Base-by-base conservation (phyloP, 2,329 filamentous ascomycete genomes). In the Fusarium torulosum region DNA sequence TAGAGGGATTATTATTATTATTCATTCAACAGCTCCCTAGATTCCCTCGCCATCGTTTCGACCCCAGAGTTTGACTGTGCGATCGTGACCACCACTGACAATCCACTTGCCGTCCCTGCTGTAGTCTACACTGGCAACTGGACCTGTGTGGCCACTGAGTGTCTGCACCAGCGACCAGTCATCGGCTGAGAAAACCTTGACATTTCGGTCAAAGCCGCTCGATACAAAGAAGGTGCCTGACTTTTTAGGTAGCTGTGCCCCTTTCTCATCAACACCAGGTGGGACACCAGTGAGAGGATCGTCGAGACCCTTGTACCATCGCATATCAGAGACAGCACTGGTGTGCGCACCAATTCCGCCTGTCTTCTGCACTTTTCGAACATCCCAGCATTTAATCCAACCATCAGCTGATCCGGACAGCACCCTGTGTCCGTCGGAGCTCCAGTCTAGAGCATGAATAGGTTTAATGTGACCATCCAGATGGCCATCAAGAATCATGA, bases 321-420 rank as follows among this genome's bases (percentile, higher is more conserved):
- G 86, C 66, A 99, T 81, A 77, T 99, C 96, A 2, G 94, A 96
- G 9, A 99, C 94, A 33, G 96, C 91, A 67, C 93, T 95, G 49
- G 88, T 91, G 78, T 99, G 96, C 8, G 96, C 95, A 47, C 95
- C 96, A 45, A 99, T 91, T 19, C 91, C 92, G 14, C 93, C 95
- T 0, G 88, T 90, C 66, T 90, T 90, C 72, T 91, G 88, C 47
- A 98, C 94, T 73, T 96, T 95, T 44, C 96, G 89, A 52, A 99
- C 85, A 76, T 99, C 96, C 96, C 96, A 99, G 80, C 95, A 97
- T 79, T 97, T 98, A 74, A 97, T 90, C 87, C 96, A 98, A 19
- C 95, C 95, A 75, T 99, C 96, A 3, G 90, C 93, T 15, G 94
- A 96, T 2, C 94, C 94, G 0, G 94, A 94, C n/a, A 98, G 83